Percentiles rank a stretch among this genome's conserved stretches.
phyloP scores from a whole-genome alignment of 1,284 basidiomycete genomes.

The Veloboletus limbatus region DNA sequence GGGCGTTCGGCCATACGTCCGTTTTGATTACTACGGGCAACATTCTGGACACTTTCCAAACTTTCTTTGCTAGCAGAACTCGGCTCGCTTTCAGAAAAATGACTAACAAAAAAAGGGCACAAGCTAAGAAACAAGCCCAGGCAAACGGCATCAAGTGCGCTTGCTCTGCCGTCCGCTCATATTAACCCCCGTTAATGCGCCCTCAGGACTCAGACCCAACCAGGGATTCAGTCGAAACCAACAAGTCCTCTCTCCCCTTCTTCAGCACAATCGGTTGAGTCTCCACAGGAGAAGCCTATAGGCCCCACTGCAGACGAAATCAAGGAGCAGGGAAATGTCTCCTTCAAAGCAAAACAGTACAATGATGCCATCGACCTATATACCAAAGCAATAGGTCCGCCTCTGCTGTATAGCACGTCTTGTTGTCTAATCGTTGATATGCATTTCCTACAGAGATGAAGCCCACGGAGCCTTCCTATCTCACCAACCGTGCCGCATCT shows the following conservation, averaged over 20 bases:
- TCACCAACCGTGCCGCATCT: constrained; percentile 85
- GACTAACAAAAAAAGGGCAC: constrained; percentile 40
- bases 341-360: constrained; percentile 70
- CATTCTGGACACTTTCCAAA: constrained; percentile 14
- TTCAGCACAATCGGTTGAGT: constrained; percentile 19
- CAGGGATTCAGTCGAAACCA: constrained; percentile 10
- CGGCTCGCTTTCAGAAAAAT: constrained; percentile 22
- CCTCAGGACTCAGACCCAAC: constrained; percentile 18
- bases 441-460: constrained; percentile 50
- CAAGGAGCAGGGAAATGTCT: constrained; percentile 72
- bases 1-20: background rate
- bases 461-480: constrained; percentile 68
- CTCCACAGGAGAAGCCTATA: constrained; percentile 16
- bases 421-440: constrained; percentile 10
- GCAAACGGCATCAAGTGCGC: constrained; percentile 27
- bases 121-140: constrained; percentile 32
- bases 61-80: constrained; percentile 6
- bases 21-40: background rate
- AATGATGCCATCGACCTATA: constrained; percentile 75
- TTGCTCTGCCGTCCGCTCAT: constrained; percentile 1
- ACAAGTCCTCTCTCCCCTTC: constrained; percentile 22
- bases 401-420: constrained; percentile 3
- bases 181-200: constrained; percentile 7
- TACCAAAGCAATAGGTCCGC: constrained; percentile 67
- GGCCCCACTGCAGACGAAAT: constrained; percentile 51